phyloP scores from a whole-genome alignment of 352 stramenopile species.

The Pythium sukuiense region DNA sequence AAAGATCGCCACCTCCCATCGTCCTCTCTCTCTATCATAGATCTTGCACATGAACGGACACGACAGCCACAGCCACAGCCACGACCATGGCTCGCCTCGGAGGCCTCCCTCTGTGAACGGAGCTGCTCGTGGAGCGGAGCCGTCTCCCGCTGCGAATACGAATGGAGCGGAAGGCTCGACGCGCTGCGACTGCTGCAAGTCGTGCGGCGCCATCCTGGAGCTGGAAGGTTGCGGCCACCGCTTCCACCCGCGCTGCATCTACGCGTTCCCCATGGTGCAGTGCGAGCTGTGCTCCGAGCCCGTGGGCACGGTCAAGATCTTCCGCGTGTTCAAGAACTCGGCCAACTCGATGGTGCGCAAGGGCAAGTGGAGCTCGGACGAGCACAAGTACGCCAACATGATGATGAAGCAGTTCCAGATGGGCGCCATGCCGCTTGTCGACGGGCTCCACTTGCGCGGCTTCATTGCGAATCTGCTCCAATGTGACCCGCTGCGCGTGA shows the following conservation, averaged over 20 bases:
- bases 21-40: neutral
- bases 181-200: constrained; percentile 72
- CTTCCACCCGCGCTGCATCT: constrained; percentile 80
- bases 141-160: neutral
- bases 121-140: neutral
- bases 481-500: constrained; percentile 80
- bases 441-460: constrained; percentile 68
- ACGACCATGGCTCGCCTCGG: neutral
- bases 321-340: constrained; percentile 43
- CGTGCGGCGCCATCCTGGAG: constrained; percentile 65
- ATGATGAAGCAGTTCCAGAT: constrained; percentile 85
- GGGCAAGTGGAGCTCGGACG: constrained; percentile 73
- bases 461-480: constrained; percentile 78
- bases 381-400: constrained; percentile 81
- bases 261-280: constrained; percentile 57
- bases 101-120: neutral
- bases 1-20: too few relatives aligned
- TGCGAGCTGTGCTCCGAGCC: constrained; percentile 62
- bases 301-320: constrained; percentile 46
- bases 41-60: constrained; percentile 27
- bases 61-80: neutral
- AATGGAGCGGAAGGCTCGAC: constrained; percentile 42
- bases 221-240: constrained; percentile 68
- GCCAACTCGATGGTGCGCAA: constrained; percentile 57
- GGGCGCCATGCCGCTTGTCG: constrained; percentile 59